These are phyloP conservation scores for Vaccinium vitisidaea DNA, from an alignment of 148 eudicot genomes.

Conservation along the genomic window DNA sequence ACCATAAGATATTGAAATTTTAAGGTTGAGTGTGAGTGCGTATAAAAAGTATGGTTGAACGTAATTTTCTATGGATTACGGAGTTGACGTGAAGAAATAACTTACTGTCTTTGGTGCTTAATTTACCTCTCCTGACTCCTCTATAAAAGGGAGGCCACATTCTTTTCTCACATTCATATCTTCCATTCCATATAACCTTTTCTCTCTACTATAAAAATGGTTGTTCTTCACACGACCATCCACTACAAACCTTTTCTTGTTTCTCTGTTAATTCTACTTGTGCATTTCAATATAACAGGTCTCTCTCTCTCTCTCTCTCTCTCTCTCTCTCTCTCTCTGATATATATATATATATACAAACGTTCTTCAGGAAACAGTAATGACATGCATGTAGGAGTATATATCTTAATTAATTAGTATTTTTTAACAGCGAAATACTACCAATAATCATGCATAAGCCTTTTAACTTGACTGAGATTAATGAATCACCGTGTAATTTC, in stretches of 20 bases:
- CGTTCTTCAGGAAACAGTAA: no score
- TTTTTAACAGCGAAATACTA: no score
- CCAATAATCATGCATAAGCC: no score
- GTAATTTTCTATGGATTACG: no score
- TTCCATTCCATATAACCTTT: background rate
- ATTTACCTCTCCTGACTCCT: background rate
- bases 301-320: conserved; percentile 1
- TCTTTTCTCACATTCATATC: background rate
- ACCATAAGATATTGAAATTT: no score
- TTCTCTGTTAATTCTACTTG: background rate
- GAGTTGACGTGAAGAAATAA: no score
- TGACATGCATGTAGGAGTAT: no score
- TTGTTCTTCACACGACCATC: background rate
- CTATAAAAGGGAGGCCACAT: background rate
- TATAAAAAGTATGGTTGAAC: no score
- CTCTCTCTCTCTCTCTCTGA: background rate
- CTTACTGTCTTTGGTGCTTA: background rate
- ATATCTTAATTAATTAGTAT: no score
- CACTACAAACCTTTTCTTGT: background rate
- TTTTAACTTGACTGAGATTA: no score
- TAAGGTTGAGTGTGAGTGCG: no score
- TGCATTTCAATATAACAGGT: background rate
- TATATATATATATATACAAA: no score
- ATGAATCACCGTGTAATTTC: background rate
- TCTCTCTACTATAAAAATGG: background rate